Base-by-base conservation (phyloP, 2,329 filamentous ascomycete genomes). In the Mycogone perniciosa region DNA sequence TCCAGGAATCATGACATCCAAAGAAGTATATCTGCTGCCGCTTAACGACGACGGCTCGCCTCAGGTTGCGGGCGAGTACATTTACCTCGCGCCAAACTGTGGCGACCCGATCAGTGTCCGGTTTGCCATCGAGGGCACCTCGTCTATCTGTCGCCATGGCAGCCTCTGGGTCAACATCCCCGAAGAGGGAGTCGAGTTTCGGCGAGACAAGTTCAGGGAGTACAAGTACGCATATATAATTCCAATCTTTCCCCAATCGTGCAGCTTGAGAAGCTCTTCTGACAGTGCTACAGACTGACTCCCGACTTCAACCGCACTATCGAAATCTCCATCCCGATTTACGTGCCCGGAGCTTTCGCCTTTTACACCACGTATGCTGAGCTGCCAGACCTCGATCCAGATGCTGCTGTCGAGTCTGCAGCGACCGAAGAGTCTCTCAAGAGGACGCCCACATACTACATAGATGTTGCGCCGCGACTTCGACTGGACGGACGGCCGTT, bases 81-180 rank as follows among this genome's bases (percentile, higher is more conserved):
- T 97, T 62, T 96, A 96, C 68, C 76, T 99, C 40, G 86, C 90
- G 1, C 84, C 93, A 13, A 73, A 72, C 57, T 85, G 87, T 13
- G 80, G 77, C 38, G 78, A 85, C n/a, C 86, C 86, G 39, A 85
- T 97, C 62, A 80, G 80, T 48, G 76, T 96, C 51, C 85, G 92
- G 53, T 96, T 99, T 69, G 82, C 89, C 59, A 92, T 96, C 60
- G 88, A 96, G 70, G 91, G 93, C 55, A 92, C 89, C 51, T 96
- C 92, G 66, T 96, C 92, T 55, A 93, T 99, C 75, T 96, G 91
- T 69, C 83, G 90, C 59, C 79, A 96, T 71, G 93, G 95, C 53
- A 96, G 88, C 65, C 77, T 99, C 56, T 99, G 93, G 92, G 86
- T 96, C 63, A 99, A 99, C 68, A 88, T 97, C 54, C 93, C 93